Conservation (phyloP, 2,329 filamentous ascomycete genomes). For the Monilinia aucupariae region DNA sequence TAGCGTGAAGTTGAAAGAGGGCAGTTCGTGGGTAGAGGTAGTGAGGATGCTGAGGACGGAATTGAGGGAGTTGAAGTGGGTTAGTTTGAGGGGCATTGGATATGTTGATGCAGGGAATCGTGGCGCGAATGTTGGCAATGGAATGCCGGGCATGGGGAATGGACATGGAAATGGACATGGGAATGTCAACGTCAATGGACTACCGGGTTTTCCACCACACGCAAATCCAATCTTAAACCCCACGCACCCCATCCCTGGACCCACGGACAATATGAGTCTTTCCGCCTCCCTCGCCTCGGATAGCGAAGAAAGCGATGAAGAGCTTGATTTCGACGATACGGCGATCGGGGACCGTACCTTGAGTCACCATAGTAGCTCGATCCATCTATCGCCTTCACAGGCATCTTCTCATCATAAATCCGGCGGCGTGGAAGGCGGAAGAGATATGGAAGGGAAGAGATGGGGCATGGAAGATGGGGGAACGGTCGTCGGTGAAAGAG, state of each 20-base stretch:
- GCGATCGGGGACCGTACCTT: constrained; percentile 8
- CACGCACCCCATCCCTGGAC: neutral
- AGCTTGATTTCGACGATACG: constrained; percentile 8
- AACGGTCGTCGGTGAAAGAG: too few species aligned
- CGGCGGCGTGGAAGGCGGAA: neutral
- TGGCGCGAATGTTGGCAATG: neutral
- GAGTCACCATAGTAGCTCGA: constrained; percentile 15
- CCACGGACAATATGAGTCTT: neutral
- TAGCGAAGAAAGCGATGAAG: constrained; percentile 1
- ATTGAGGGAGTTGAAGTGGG: constrained; percentile 53
- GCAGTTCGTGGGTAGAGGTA: constrained; percentile 56
- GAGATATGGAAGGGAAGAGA: neutral
- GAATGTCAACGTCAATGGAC: neutral
- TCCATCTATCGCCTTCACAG: neutral
- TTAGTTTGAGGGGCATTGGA: constrained; percentile 56
- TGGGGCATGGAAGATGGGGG: neutral
- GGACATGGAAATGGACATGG: neutral
- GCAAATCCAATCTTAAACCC: neutral
- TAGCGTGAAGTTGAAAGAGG: constrained; percentile 55
- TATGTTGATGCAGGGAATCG: constrained; percentile 40
- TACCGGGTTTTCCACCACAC: neutral
- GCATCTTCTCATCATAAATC: neutral
- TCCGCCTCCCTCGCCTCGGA: neutral
- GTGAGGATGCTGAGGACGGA: constrained; percentile 50
- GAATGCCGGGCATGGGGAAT: neutral